Evolutionary conservation across 768 basidiomycete species (phyloP).

Genomic region (Lactarius evosmus): DNA sequence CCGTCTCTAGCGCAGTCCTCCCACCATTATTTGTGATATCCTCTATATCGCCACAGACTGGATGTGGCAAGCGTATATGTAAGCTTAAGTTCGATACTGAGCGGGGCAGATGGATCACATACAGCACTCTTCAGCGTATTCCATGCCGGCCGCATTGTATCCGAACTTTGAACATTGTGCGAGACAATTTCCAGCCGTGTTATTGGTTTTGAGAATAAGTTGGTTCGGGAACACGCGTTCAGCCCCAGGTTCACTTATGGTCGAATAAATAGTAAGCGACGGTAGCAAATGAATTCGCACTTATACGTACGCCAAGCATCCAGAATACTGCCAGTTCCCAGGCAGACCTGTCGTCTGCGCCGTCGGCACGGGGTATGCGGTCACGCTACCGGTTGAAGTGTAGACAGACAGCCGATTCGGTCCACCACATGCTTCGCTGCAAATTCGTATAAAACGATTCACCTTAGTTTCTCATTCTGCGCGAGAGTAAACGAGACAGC

Average conservation of each 20-base stretch:
- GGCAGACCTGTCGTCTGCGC: constrained; percentile 56
- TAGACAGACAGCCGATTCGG: constrained; percentile 72
- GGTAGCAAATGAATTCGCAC: neutral
- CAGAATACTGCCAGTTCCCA: constrained; percentile 60
- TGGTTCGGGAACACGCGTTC: constrained; percentile 59
- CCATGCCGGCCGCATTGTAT: constrained; percentile 66
- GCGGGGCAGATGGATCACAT: constrained; percentile 33
- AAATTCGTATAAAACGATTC: constrained; percentile 8
- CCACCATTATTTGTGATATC: constrained; percentile 46
- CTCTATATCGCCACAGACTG: constrained; percentile 68
- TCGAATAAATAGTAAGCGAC: neutral
- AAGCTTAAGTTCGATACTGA: neutral
- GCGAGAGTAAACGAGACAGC: constrained; percentile 27
- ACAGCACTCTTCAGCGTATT: constrained; percentile 75
- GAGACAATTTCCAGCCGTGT: constrained; percentile 62
- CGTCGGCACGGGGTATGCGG: constrained; percentile 55
- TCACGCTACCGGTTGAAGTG: constrained; percentile 48
- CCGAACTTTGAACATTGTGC: constrained; percentile 68
- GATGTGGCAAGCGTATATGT: constrained; percentile 1
- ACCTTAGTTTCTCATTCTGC: neutral
- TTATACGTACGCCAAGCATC: constrained; percentile 56
- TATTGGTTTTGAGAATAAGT: constrained; percentile 56
- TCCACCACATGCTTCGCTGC: constrained; percentile 69
- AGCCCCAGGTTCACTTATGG: constrained; percentile 45
- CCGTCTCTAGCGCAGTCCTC: constrained; percentile 35